Conservation (phyloP, 257 asterid genomes). For the Nicotiana tabacum region DNA sequence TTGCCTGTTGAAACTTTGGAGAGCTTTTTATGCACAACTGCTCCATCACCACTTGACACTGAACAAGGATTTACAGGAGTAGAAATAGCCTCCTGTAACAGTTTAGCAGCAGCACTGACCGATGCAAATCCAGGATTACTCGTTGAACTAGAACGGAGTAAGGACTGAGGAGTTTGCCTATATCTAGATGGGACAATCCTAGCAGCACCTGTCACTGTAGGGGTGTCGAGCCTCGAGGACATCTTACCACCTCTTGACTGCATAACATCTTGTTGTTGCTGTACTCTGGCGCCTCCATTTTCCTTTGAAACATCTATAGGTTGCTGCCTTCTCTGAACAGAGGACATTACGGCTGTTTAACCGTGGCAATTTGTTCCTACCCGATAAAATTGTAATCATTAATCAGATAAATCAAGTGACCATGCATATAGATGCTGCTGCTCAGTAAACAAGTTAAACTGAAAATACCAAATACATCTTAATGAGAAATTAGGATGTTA, state of each 20-base stretch:
- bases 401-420: background rate
- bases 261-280: constrained; percentile 23
- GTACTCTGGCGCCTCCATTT: constrained; percentile 26
- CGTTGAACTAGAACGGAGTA: constrained; percentile 33
- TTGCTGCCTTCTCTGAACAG: constrained; percentile 25
- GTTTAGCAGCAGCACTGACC: constrained; percentile 60
- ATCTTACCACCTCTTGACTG: constrained; percentile 12
- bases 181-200: constrained; percentile 64
- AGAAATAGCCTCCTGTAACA: constrained; percentile 60
- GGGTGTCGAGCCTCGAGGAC: constrained; percentile 55
- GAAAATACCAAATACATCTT: background rate
- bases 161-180: constrained; percentile 31
- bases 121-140: constrained; percentile 24
- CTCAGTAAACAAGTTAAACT: background rate
- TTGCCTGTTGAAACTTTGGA: constrained; percentile 29
- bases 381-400: background rate
- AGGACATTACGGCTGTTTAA: constrained; percentile 4
- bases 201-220: constrained; percentile 35
- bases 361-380: background rate
- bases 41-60: constrained; percentile 8
- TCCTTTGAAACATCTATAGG: constrained; percentile 25
- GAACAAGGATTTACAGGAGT: constrained; percentile 14
- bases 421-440: background rate
- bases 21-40: constrained; percentile 28
- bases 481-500: background rate